phyloP scores from a whole-genome alignment of 768 basidiomycete genomes.

The Tricholoma bakamatsutake region DNA sequence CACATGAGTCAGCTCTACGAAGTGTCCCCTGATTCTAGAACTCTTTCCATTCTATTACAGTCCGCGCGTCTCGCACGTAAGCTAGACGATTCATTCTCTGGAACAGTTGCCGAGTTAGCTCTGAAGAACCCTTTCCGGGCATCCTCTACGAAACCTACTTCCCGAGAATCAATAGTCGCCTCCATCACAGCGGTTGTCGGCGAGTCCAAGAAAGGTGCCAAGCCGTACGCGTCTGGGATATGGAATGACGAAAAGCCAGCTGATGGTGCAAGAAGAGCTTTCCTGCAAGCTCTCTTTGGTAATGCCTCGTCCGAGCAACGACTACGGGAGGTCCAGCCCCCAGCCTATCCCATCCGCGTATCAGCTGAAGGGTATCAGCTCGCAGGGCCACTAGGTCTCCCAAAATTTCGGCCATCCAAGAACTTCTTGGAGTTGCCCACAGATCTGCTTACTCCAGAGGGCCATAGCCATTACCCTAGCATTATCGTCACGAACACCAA shows the following conservation, averaged over 20 bases:
- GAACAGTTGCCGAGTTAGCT: conserved; percentile 42
- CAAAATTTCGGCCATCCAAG: conserved; percentile 6
- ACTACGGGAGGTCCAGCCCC: conserved; percentile 9
- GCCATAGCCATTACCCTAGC: conserved; percentile 18
- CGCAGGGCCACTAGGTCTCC: conserved; percentile 5
- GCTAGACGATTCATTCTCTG: conserved; percentile 45
- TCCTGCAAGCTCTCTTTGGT: conserved; percentile 50
- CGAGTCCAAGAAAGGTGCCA: conserved; percentile 16
- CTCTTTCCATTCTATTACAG: conserved; percentile 57
- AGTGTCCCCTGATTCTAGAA: conserved; percentile 45
- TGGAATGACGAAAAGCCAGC: conserved; percentile 44
- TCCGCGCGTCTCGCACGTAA: conserved; percentile 48
- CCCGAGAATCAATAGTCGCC: not conserved
- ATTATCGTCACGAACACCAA: conserved; percentile 42
- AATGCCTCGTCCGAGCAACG: conserved; percentile 27
- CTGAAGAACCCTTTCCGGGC: conserved; percentile 30
- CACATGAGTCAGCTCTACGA: conserved; percentile 53
- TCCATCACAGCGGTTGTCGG: conserved; percentile 12
- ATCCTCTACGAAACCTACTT: conserved; percentile 5
- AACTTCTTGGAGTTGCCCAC: conserved; percentile 20
- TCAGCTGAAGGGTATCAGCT: conserved; percentile 19
- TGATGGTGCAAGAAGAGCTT: conserved; percentile 44
- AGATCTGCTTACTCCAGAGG: conserved; percentile 18
- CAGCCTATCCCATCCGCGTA: conserved; percentile 24
- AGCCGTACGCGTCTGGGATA: conserved; percentile 28